A percentile compares a stretch with the other conserved stretches of the same genome.
These are phyloP conservation scores for Groenewaldozyma salmanticensis DNA, from an alignment of 805 yeast species.

Conservation along the genomic window DNA sequence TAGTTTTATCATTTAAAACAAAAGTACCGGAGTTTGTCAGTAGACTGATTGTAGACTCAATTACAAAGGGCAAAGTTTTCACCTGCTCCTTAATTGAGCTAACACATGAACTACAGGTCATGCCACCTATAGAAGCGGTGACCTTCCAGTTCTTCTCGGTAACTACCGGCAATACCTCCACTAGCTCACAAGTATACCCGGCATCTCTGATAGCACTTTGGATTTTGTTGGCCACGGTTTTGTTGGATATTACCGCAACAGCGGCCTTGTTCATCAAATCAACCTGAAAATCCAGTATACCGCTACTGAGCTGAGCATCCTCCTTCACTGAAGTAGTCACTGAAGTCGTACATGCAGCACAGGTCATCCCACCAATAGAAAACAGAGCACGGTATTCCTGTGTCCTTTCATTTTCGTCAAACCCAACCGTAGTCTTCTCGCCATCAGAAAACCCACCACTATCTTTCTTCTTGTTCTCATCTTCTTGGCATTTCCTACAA, in stretches of 20 bases:
- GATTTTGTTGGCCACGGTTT: constrained; percentile 40
- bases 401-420: constrained; percentile 5
- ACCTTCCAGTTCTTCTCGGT: constrained; percentile 37
- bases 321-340: constrained; percentile 35
- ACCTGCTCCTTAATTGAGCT: constrained; percentile 40
- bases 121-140: constrained; percentile 59
- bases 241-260: constrained; percentile 39
- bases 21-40: constrained; percentile 58
- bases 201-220: constrained; percentile 38
- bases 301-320: constrained; percentile 18
- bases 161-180: constrained; percentile 52
- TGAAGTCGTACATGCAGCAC: constrained; percentile 48
- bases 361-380: constrained; percentile 58
- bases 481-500: constrained; percentile 13
- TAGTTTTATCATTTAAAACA: constrained; percentile 32
- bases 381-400: constrained; percentile 39
- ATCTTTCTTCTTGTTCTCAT: constrained; percentile 15
- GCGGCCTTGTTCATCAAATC: constrained; percentile 46
- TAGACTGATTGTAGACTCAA: constrained; percentile 44
- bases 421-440: not conserved
- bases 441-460: not conserved
- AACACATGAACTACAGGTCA: constrained; percentile 66
- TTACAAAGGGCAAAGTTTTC: constrained; percentile 40
- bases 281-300: constrained; percentile 34
- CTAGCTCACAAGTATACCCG: constrained; percentile 41